These are phyloP conservation scores for Cicer cuneatum DNA, from an alignment of 306 rosid species.

Conservation along the genomic window DNA sequence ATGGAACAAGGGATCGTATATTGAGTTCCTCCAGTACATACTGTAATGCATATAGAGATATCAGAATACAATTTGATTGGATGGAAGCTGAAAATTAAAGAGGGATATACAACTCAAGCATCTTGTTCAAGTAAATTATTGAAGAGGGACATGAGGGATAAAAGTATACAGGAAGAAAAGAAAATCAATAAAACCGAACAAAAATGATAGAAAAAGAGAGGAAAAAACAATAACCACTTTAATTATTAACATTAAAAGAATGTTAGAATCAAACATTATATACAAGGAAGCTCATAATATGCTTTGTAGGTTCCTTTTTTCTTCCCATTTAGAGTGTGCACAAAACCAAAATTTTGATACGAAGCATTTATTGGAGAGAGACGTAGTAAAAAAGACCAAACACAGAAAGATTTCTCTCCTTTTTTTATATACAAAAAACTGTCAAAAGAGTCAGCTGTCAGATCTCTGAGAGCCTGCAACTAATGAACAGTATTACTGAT, in stretches of 20 bases:
- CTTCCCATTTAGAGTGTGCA: slow-evolving; percentile 3
- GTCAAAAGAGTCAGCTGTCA: slow-evolving; percentile 1
- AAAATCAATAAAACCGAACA: slow-evolving; percentile 19
- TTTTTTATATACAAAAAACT: slow-evolving; percentile 4
- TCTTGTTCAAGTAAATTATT: neutral
- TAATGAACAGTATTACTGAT: slow-evolving; percentile 1
- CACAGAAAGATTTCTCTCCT: neutral
- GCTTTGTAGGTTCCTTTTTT: neutral
- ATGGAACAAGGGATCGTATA: slow-evolving; percentile 79
- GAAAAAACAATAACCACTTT: neutral
- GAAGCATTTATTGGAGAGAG: slow-evolving; percentile 25
- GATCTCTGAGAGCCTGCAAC: slow-evolving; percentile 19
- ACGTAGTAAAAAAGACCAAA: neutral
- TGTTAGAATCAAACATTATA: neutral
- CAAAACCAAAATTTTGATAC: slow-evolving; percentile 12
- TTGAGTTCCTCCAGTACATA: slow-evolving; percentile 93
- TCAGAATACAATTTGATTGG: slow-evolving; percentile 28
- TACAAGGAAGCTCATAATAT: slow-evolving; percentile 19
- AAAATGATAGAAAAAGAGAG: neutral
- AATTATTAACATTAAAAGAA: slow-evolving; percentile 5
- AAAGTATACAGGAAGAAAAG: neutral
- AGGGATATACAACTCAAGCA: neutral
- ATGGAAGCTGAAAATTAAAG: slow-evolving; percentile 9
- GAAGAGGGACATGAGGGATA: neutral
- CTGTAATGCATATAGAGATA: slow-evolving; percentile 57